Conservation (phyloP, 805 yeast genomes). For the Pichia scutulata region DNA sequence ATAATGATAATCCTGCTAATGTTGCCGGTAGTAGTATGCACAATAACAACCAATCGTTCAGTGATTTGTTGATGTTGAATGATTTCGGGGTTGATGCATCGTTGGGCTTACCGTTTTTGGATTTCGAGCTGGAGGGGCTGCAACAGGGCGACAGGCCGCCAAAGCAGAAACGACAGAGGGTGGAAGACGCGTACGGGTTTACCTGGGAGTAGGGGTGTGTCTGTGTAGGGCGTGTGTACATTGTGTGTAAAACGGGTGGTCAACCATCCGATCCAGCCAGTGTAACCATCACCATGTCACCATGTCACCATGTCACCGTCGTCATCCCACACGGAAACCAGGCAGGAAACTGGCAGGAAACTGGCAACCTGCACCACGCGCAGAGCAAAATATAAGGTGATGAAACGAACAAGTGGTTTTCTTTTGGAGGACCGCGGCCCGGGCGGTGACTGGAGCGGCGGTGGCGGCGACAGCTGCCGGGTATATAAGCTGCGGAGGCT, state of each 20-base stretch:
- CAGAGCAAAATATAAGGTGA: too few relatives aligned
- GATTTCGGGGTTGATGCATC: conserved; percentile 83
- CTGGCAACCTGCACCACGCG: too few relatives aligned
- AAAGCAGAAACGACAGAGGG: not conserved
- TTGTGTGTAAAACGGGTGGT: too few relatives aligned
- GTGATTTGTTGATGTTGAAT: conserved; percentile 27
- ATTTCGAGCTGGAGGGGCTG: conserved; percentile 31
- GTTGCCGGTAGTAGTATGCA: not conserved
- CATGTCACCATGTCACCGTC: too few relatives aligned
- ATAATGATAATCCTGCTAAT: not conserved
- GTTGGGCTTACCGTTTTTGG: conserved; percentile 61
- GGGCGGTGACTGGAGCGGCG: not conserved
- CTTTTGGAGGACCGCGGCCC: not conserved
- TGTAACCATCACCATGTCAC: too few relatives aligned
- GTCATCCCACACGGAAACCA: too few relatives aligned
- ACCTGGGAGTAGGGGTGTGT: too few relatives aligned
- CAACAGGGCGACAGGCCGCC: not conserved
- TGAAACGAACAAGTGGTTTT: too few relatives aligned
- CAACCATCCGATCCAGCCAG: too few relatives aligned
- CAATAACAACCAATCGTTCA: conserved; percentile 14
- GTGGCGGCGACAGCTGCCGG: too few relatives aligned
- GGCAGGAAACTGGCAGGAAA: too few relatives aligned
- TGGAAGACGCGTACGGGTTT: not conserved
- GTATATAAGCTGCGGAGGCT: not conserved
- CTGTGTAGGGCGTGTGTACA: too few relatives aligned